Conservation (phyloP, 352 stramenopile genomes). For the Phytopythium aichiense region DNA sequence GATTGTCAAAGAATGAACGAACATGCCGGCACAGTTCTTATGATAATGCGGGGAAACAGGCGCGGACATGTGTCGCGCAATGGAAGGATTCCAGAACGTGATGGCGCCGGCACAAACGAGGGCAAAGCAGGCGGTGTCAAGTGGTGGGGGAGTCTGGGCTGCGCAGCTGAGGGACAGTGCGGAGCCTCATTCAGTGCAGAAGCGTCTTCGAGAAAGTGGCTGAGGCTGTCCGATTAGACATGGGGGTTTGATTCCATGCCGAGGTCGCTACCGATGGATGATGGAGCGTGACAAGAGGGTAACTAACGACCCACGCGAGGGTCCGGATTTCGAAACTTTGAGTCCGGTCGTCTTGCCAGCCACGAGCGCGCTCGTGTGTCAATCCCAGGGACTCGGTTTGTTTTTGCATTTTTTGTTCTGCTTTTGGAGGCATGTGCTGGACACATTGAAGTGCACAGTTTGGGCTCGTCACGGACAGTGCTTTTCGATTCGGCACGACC, state of each 20-base stretch:
- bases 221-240: not conserved
- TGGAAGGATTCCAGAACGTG: not conserved
- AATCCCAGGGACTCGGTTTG: not conserved
- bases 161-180: not conserved
- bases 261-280: too few species aligned
- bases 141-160: not conserved
- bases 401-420: not conserved
- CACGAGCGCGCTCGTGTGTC: too few species aligned
- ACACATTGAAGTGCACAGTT: not conserved
- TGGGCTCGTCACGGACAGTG: not conserved
- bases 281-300: too few species aligned
- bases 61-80: not conserved
- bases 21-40: not conserved
- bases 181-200: not conserved
- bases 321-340: too few species aligned
- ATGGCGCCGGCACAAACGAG: not conserved
- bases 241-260: too few species aligned
- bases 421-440: too few species aligned
- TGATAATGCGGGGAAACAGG: not conserved
- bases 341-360: too few species aligned
- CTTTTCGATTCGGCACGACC: not conserved
- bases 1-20: not conserved
- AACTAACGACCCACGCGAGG: too few species aligned
- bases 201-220: not conserved
- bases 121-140: not conserved